Evolutionary conservation across 768 basidiomycete species (phyloP), one percentile per base, ranked within the genome.

Genomic region (Russula sp.): DNA sequence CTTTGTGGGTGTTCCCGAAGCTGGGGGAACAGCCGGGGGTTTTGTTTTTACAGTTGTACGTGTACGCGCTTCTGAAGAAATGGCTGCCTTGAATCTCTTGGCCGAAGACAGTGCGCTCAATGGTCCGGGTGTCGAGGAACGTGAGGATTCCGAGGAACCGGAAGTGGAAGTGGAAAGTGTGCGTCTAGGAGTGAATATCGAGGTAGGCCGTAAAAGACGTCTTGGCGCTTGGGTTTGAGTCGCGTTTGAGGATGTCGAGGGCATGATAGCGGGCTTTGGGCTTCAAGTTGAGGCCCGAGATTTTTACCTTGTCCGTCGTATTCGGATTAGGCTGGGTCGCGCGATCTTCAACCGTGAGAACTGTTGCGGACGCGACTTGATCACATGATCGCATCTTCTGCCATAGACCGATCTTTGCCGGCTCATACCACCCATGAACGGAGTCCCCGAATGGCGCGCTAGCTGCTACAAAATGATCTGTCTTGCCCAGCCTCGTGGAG

Each of bases 1-100:
- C 42, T 65, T 68, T 10, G 68, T 68, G 2, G 68, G 68, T 6
- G 68, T 69, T 20, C 67, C 63, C 22, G 68, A 59, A 31, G 59
- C 35, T 4, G 62, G 32, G 14, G 63, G 32, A 27, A 56, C 7
- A 14, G 66, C 64, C 16, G 68, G 65, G 8, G 68, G 64, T 20
- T 64, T 69, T 16, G 56, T 57, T 47, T 67, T 67, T 2, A 59
- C 58, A 1, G 63, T 69, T 22, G 66, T 67, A 8, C 69, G 65
- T 10, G 57, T 51, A 32, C 68, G 62, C 3, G 69, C 62, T 39
- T 70, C 69, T 20, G 61, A 34, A 9, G 68, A 55, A 35, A 70
- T 49, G 16, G 63, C 42, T 2, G 69, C 57, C 40, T 58, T 70
- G 58, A 64, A 55, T 54, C 64, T 70, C 63, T 61, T 70, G 34